Evolutionary conservation across 2,329 filamentous ascomycete genomes (phyloP).

Genomic region (Aureobasidium sp.): DNA sequence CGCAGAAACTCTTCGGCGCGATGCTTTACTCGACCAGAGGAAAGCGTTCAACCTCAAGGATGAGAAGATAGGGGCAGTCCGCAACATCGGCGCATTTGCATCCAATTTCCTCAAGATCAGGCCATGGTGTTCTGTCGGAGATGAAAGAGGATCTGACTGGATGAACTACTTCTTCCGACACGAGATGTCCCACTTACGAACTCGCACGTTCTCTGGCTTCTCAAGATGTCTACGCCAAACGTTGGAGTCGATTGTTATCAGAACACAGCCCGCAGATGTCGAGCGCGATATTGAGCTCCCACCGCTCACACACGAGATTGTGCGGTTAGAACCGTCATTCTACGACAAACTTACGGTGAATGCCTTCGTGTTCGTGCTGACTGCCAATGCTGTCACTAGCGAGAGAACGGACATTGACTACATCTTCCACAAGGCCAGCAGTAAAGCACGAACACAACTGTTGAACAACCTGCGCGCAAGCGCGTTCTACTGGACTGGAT

Average conservation of each 20-base stretch:
- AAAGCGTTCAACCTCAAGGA: slow-evolving; percentile 32
- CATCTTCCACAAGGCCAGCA: slow-evolving; percentile 72
- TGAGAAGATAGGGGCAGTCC: slow-evolving; percentile 40
- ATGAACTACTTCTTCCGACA: slow-evolving; percentile 56
- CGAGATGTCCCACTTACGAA: slow-evolving; percentile 38
- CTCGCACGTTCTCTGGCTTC: slow-evolving; percentile 46
- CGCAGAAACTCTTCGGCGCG: slow-evolving; percentile 15
- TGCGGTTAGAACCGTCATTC: slow-evolving; percentile 70
- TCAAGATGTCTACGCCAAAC: slow-evolving; percentile 56
- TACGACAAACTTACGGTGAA: slow-evolving; percentile 80
- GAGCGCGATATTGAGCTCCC: slow-evolving; percentile 58
- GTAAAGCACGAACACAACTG: slow-evolving; percentile 56
- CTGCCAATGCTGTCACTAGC: slow-evolving; percentile 81
- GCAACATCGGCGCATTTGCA: slow-evolving; percentile 56
- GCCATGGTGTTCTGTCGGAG: slow-evolving; percentile 60
- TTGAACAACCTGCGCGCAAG: slow-evolving; percentile 74
- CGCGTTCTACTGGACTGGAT: slow-evolving; percentile 81
- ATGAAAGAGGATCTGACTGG: slow-evolving; percentile 61
- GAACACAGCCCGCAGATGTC: slow-evolving; percentile 67
- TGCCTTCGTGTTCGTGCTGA: slow-evolving; percentile 74
- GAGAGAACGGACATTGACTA: slow-evolving; percentile 79
- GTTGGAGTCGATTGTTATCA: slow-evolving; percentile 71
- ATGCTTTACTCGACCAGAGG: slow-evolving; percentile 31
- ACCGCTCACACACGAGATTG: slow-evolving; percentile 59
- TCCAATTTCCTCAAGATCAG: slow-evolving; percentile 64